Evolutionary conservation across 179 eudicot species (phyloP), one percentile per base, ranked within the genome.

Genomic region (Silene noctiflora): DNA sequence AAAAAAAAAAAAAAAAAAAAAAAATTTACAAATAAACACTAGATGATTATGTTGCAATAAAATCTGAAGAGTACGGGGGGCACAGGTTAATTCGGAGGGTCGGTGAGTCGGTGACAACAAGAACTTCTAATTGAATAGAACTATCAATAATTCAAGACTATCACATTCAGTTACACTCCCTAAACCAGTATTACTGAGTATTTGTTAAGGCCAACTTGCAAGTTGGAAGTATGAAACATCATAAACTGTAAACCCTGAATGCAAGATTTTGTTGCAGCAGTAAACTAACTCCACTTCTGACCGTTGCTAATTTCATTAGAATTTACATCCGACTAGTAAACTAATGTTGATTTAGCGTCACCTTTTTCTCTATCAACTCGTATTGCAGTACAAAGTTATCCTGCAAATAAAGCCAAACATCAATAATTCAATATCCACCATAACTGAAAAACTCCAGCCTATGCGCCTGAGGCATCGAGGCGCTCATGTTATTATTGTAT

Each of bases 341-440:
- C 75, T 77, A 77, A 6, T 76, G 85, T 60, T 83, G 90, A 67
- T 81, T 85, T 53, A 88, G 74, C 22, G 77, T 64, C 24, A 90
- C 90, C 80, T 84, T 88, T 76, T 85, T 90, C 80, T 90, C 94
- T 75, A 88, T 21, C 77, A 62, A 51, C 24, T 90, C 94, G 65
- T 86, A 90, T 17, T 86, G 85, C 70, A 90, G 81, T 42, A 88
- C 87, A 78, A 86, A 90, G 76, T 88, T 84, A 35, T 88, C 89
- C 93, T 89, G 89, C 81, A 83, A 61, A 73, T 12, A 68, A 8
- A 81, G 10, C n/a, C 8, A 13, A 9, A 25, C 55, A 74, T 63
- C 29, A 25, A 13, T 60, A 21, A 19, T 19, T 2, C 11, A 8
- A 27, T 63, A 11, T 63, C 3, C 58, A 51, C 5, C 3, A 51